Evolutionary conservation across 2,329 filamentous ascomycete species (phyloP), one percentile per base, ranked within the genome.

Genomic region (Shiraia bambusicola): DNA sequence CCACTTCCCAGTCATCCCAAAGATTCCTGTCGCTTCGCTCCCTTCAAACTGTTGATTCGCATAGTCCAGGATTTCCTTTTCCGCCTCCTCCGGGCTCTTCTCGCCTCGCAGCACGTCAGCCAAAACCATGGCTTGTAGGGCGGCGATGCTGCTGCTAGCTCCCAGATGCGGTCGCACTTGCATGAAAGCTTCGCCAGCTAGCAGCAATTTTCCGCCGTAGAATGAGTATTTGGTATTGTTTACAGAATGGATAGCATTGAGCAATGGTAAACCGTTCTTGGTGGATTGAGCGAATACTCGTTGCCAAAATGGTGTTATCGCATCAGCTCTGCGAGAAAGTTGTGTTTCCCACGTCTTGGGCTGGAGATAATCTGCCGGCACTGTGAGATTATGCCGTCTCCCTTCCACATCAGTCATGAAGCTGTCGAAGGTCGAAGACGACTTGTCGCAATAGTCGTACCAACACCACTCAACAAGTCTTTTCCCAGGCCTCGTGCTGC

Each of bases 111-210:
- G 54, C 14, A 70, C 61, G 34, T 58, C 51, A 0, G 53, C 67
- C 10, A 75, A 46, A 3, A 42, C 50, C 26, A 70, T 27, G 2
- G 67, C 66, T 41, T 74, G 69, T 27, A 67, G 59, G 1, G 70
- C 72, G 2, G 70, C 69, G 42, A 75, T 70, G 15, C 71, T 66
- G 2, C 72, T 72, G 8, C 70, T 71, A n/a, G 65, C 56, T 1
- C 65, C 73, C 3, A 69, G 56, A 42, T 76, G 72, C 2, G 73
- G 72, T 16, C 73, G 52, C 24, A 75, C 67, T 2, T 69, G 63
- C 1, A 67, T 63, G 26, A 74, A 53, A 0, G 73, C 68, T 48
- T 76, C 73, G 1, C 73, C 73, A 1, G 72, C 69, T 3, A 76
- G 49, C n/a, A 75, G 14, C 1, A 75, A 46, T 19, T 64, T 69